phyloP scores from a whole-genome alignment of 176 grass and related monocot genomes.

The Avena eriantha region DNA sequence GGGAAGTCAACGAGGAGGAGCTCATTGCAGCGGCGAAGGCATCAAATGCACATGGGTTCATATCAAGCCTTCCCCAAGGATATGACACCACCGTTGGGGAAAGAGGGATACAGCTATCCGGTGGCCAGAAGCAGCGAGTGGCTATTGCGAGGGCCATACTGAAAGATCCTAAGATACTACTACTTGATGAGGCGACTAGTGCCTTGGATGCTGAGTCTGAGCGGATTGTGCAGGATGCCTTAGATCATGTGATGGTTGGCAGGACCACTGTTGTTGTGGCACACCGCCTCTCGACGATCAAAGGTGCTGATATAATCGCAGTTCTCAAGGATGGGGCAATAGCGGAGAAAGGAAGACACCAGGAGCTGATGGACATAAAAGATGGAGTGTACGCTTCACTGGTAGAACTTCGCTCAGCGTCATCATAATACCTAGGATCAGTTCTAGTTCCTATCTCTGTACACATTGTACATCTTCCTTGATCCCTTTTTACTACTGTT shows the following conservation, averaged over 20 bases:
- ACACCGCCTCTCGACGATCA: constrained; percentile 75
- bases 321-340: constrained; percentile 77
- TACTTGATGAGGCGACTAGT: constrained; percentile 84
- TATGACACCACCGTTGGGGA: constrained; percentile 82
- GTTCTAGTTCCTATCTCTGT: constrained; percentile 2
- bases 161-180: constrained; percentile 74
- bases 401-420: constrained; percentile 57
- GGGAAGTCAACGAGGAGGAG: constrained; percentile 70
- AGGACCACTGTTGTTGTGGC: constrained; percentile 78
- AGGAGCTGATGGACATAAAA: constrained; percentile 62
- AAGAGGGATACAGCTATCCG: constrained; percentile 70
- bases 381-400: constrained; percentile 77
- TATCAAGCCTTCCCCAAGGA: constrained; percentile 76
- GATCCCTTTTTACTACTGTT: not conserved
- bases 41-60: constrained; percentile 75
- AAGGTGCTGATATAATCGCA: constrained; percentile 71
- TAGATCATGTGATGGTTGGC: constrained; percentile 78
- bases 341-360: constrained; percentile 78
- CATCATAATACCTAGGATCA: constrained; percentile 22
- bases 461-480: constrained; percentile 19
- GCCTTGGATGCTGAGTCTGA: constrained; percentile 84
- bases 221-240: constrained; percentile 71
- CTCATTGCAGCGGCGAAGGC: constrained; percentile 62
- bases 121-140: constrained; percentile 84
- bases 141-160: constrained; percentile 79